phyloP scores from a whole-genome alignment of 176 grass and related monocot species.

The Dactylis glomerata region DNA sequence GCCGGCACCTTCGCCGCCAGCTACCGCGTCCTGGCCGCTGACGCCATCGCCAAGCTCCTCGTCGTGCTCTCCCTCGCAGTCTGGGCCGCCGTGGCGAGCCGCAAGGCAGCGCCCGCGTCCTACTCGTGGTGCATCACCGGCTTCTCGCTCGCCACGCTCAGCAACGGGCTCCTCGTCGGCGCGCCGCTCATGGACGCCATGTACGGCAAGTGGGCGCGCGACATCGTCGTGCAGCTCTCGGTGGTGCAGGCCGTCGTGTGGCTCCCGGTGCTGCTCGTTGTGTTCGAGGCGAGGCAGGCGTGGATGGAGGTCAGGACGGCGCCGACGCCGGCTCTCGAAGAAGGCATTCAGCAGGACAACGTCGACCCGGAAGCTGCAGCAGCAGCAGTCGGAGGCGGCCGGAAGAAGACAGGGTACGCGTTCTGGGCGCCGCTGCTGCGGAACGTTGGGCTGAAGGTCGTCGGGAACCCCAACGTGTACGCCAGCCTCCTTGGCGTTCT shows the following conservation, averaged over 20 bases:
- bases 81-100: conserved; percentile 15
- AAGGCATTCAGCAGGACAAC: not conserved
- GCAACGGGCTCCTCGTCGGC: conserved; percentile 82
- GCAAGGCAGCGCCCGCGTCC: not conserved
- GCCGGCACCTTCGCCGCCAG: conserved; percentile 61
- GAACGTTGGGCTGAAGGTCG: conserved; percentile 51
- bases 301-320: not conserved
- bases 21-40: conserved; percentile 63
- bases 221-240: conserved; percentile 79
- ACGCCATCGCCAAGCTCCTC: conserved; percentile 63
- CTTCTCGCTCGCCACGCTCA: conserved; percentile 73
- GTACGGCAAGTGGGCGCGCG: conserved; percentile 93
- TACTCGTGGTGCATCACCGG: conserved; percentile 61
- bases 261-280: conserved; percentile 46
- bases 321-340: not conserved
- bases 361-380: not conserved
- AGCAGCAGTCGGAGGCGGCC: not conserved
- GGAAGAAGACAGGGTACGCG: not conserved
- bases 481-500: conserved; percentile 65
- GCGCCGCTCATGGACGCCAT: conserved; percentile 72
- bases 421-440: conserved; percentile 37
- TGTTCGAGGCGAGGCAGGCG: conserved; percentile 59
- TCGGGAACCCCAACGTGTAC: conserved; percentile 62
- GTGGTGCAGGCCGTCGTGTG: conserved; percentile 69
- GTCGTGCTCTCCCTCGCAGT: conserved; percentile 30